These are phyloP conservation scores for Gossypium rotundifolium DNA, from an alignment of 345 rosid species.

Conservation along the genomic window DNA sequence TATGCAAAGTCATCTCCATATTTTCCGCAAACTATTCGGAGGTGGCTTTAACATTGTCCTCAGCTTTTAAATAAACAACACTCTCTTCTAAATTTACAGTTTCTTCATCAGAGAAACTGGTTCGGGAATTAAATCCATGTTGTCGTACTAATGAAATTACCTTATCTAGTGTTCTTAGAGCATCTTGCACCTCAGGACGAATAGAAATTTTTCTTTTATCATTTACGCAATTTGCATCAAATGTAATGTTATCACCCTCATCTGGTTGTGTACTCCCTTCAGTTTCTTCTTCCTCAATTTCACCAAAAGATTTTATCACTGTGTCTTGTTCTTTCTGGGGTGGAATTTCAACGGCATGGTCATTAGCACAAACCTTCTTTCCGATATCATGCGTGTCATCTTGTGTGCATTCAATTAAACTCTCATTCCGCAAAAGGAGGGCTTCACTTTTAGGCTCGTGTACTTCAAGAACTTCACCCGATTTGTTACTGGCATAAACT, in stretches of 20 bases:
- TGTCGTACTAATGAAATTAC: conserved; percentile 51
- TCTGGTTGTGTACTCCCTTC: conserved; percentile 17
- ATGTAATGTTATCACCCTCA: conserved; percentile 10
- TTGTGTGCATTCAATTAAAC: conserved; percentile 7
- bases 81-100: conserved; percentile 18
- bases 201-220: conserved; percentile 29
- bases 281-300: conserved; percentile 61
- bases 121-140: conserved; percentile 26
- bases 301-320: conserved; percentile 32
- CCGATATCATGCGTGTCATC: conserved; percentile 5
- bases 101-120: conserved; percentile 29
- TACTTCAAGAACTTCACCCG: conserved; percentile 20
- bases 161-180: conserved; percentile 67
- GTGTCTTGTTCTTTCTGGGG: conserved; percentile 11
- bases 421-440: conserved; percentile 13
- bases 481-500: conserved; percentile 32
- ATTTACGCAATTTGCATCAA: conserved; percentile 14
- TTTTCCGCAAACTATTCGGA: conserved; percentile 21
- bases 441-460: conserved; percentile 21
- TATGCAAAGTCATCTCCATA: conserved; percentile 24
- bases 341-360: conserved; percentile 12
- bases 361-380: conserved; percentile 15
- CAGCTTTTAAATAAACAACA: conserved; percentile 19
- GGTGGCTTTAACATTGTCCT: conserved; percentile 8
- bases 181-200: conserved; percentile 66